Evolutionary conservation across 139 green algal species (phyloP).

Genomic region (Zygnema circumcarinatum): DNA sequence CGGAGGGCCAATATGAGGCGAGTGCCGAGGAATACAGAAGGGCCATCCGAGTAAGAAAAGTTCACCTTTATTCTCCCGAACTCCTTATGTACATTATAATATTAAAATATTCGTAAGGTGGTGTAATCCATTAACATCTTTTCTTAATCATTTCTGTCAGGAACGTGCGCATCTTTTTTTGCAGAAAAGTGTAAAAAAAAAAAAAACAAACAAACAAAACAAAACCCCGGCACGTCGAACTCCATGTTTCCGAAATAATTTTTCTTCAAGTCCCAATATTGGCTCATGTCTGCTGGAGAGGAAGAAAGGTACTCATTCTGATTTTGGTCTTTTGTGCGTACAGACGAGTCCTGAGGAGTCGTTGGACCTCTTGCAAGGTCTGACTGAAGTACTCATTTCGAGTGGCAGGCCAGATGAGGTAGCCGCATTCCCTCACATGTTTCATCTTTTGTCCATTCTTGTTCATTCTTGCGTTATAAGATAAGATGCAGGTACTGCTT

Average conservation of each 20-base stretch:
- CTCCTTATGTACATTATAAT: background rate
- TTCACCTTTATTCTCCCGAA: background rate
- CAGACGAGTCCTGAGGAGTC: conserved; percentile 14
- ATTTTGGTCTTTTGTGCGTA: too few relatives aligned
- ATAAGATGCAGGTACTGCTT: too few relatives aligned
- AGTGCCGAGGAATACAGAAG: conserved; percentile 24
- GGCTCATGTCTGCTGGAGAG: too few relatives aligned
- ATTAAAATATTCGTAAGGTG: background rate
- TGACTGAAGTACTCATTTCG: conserved; percentile 37
- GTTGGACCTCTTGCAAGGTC: conserved; percentile 33
- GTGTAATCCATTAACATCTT: background rate
- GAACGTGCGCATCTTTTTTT: background rate
- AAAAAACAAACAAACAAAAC: too few relatives aligned
- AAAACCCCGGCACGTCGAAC: too few relatives aligned
- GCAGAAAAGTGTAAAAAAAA: too few relatives aligned
- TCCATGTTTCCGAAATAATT: too few relatives aligned
- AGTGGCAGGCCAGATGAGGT: conserved; percentile 31
- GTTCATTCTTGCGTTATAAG: too few relatives aligned
- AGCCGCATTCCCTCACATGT: background rate
- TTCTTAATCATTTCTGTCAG: background rate
- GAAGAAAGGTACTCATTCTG: too few relatives aligned
- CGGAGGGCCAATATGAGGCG: background rate
- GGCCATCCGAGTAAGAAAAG: conserved; percentile 1
- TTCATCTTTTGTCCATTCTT: background rate
- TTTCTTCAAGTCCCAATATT: too few relatives aligned